These are phyloP conservation scores for Lachnellula suecica DNA, from an alignment of 2,329 filamentous ascomycete species.

Conservation along the genomic window DNA sequence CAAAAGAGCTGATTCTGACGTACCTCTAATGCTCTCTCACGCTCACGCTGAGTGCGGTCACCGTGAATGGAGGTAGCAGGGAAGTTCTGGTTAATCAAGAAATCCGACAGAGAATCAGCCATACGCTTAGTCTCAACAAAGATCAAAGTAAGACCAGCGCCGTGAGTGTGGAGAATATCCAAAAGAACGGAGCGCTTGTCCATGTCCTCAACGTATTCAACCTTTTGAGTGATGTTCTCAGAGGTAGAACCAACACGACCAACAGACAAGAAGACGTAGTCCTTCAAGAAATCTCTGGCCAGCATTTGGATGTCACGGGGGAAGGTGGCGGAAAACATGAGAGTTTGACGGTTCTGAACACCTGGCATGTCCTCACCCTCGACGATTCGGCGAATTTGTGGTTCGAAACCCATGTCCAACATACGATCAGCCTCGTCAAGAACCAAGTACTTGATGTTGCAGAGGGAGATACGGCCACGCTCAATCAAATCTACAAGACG, in stretches of 20 bases:
- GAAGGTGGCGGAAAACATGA: constrained; percentile 99
- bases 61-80: constrained; percentile 98
- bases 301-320: constrained; percentile 99
- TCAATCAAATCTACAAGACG: constrained; percentile 98
- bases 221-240: constrained; percentile 99
- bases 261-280: constrained; percentile 98
- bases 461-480: constrained; percentile 94
- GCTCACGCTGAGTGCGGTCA: constrained; percentile 97
- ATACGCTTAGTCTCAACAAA: constrained; percentile 99
- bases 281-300: constrained; percentile 96
- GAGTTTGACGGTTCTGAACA: constrained; percentile 83
- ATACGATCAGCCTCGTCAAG: constrained; percentile 99
- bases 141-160: constrained; percentile 85
- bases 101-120: constrained; percentile 96
- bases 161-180: constrained; percentile 95
- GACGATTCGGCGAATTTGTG: constrained; percentile 97
- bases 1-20: no score
- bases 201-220: constrained; percentile 93
- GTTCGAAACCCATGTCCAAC: constrained; percentile 99
- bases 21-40: constrained; percentile 96
- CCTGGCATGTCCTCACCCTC: constrained; percentile 97
- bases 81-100: constrained; percentile 98
- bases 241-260: constrained; percentile 98
- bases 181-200: constrained; percentile 98
- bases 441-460: constrained; percentile 99